Conservation (phyloP, 2,329 filamentous ascomycete species). For the Botrytis tulipae region DNA sequence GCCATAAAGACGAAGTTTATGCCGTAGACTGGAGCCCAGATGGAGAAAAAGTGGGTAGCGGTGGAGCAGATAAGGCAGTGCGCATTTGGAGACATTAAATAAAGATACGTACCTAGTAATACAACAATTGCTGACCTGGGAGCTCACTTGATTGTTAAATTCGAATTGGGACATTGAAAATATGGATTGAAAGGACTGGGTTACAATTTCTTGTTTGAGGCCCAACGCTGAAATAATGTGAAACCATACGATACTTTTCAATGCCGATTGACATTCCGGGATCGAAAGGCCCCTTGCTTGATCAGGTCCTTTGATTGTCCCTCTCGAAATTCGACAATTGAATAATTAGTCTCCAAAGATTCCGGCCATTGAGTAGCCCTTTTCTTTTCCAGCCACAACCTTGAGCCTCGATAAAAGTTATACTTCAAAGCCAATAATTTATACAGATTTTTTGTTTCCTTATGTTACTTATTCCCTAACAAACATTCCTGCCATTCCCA, state of each 20-base stretch:
- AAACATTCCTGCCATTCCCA: slow-evolving; percentile 71
- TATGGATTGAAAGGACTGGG: neutral
- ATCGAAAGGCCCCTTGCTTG: neutral
- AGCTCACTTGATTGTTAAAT: neutral
- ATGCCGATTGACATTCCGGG: neutral
- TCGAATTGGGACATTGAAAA: neutral
- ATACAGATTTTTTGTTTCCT: too few species aligned
- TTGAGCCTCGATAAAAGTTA: neutral
- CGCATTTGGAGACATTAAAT: slow-evolving; percentile 62
- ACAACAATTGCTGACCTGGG: neutral
- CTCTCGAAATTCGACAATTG: neutral
- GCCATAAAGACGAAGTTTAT: slow-evolving; percentile 90
- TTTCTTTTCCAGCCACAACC: neutral
- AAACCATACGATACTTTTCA: neutral
- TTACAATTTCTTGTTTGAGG: too few species aligned
- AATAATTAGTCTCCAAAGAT: neutral
- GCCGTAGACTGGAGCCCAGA: slow-evolving; percentile 94
- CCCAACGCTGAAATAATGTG: neutral
- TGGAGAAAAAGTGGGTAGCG: slow-evolving; percentile 83
- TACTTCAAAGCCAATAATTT: neutral
- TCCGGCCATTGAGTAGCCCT: neutral
- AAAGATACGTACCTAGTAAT: too few species aligned
- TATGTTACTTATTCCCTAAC: slow-evolving; percentile 55
- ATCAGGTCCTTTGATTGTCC: neutral
- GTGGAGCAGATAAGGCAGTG: slow-evolving; percentile 85